Evolutionary conservation across 306 rosid species (phyloP).

Genomic region (Erythrophleum fordii): DNA sequence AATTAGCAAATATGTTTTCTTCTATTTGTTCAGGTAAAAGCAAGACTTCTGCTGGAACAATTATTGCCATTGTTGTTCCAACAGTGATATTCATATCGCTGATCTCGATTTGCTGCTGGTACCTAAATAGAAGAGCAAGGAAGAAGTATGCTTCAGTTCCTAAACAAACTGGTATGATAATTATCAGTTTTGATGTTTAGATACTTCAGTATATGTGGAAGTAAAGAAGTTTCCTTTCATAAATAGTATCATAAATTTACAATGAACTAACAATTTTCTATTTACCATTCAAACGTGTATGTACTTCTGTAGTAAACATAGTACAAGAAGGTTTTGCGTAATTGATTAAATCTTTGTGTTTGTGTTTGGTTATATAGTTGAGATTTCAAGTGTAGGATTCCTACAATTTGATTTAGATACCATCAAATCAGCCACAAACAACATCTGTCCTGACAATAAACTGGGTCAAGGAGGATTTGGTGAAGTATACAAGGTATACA

Average conservation of each 20-base stretch:
- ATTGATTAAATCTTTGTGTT: neutral
- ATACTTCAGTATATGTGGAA: too few relatives aligned
- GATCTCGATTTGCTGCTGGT: neutral
- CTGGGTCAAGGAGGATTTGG: conserved; percentile 64
- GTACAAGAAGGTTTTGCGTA: neutral
- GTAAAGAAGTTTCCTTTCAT: neutral
- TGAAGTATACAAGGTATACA: conserved; percentile 56
- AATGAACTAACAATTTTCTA: too few relatives aligned
- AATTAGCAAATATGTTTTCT: too few relatives aligned
- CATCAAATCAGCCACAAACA: conserved; percentile 48
- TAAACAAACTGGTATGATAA: neutral
- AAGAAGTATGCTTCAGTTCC: neutral
- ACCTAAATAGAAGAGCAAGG: neutral
- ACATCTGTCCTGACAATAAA: conserved; percentile 44
- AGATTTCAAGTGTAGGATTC: conserved; percentile 31
- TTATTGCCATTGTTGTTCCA: neutral
- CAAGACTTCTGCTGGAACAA: neutral
- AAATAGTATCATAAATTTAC: too few relatives aligned
- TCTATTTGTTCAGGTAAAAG: neutral
- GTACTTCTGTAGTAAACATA: too few relatives aligned
- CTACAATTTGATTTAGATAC: conserved; percentile 49
- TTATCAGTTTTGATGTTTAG: too few relatives aligned
- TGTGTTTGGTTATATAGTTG: conserved; percentile 14
- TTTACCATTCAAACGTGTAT: too few relatives aligned
- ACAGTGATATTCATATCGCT: neutral